phyloP scores from a whole-genome alignment of 176 grass and related monocot genomes.

The Poa annua region DNA sequence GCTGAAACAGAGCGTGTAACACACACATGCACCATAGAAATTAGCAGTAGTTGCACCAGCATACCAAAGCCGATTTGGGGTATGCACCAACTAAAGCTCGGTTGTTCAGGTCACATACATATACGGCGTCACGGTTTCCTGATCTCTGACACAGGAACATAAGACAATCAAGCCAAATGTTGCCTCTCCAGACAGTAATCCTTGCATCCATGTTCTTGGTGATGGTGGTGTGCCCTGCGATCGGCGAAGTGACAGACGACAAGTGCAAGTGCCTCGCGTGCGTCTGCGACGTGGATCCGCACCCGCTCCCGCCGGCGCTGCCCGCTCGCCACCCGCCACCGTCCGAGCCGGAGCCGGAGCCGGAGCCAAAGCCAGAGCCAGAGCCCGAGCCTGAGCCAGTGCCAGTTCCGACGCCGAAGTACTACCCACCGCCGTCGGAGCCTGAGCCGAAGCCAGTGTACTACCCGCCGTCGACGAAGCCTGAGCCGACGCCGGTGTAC shows the following conservation, averaged over 20 bases:
- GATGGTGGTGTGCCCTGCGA: neutral
- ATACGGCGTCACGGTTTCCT: neutral
- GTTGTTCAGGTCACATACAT: conserved; percentile 25
- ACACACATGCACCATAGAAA: conserved; percentile 25
- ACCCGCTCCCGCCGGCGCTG: conserved; percentile 43
- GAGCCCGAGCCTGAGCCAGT: neutral
- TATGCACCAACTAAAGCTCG: conserved; percentile 24
- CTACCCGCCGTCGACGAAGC: neutral
- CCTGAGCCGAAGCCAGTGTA: neutral
- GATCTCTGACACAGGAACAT: neutral
- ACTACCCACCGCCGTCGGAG: conserved; percentile 2
- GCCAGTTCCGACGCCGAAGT: neutral
- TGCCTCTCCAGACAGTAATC: neutral
- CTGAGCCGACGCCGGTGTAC: conserved; percentile 5
- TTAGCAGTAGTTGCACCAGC: conserved; percentile 40
- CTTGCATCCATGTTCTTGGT: neutral
- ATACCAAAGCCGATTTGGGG: neutral
- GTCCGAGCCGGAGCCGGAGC: neutral
- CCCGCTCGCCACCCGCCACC: conserved; percentile 27
- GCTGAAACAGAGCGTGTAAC: conserved; percentile 27
- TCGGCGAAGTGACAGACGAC: neutral
- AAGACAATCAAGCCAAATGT: conserved; percentile 1
- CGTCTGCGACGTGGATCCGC: conserved; percentile 60
- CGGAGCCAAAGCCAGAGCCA: neutral
- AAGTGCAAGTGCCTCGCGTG: conserved; percentile 63